phyloP scores from a whole-genome alignment of 106 monocot species.

The Apostasia ramifera region DNA sequence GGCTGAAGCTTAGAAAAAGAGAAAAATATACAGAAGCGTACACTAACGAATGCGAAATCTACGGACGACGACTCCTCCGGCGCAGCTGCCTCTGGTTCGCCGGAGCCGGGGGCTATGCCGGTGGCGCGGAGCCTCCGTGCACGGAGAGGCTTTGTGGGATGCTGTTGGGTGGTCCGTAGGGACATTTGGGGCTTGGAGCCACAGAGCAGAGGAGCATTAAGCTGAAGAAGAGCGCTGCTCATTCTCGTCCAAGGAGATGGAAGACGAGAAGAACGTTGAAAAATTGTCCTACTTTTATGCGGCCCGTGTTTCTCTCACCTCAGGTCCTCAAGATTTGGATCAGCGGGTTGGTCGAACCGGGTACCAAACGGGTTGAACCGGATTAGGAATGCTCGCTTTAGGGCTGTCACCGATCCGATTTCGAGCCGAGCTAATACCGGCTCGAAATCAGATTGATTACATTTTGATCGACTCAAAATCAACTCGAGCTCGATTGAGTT shows the following conservation, averaged over 20 bases:
- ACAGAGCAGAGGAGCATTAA: background rate
- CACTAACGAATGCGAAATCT: slow-evolving; percentile 76
- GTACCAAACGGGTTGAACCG: too few relatives aligned
- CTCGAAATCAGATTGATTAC: too few relatives aligned
- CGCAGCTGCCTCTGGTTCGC: slow-evolving; percentile 23
- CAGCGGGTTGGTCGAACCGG: too few relatives aligned
- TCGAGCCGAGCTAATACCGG: too few relatives aligned
- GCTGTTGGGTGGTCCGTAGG: too few relatives aligned
- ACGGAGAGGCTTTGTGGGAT: background rate
- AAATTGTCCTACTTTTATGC: background rate
- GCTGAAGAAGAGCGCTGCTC: background rate
- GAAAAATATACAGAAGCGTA: slow-evolving; percentile 19
- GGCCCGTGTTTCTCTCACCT: background rate
- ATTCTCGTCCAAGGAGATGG: background rate
- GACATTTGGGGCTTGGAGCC: too few relatives aligned
- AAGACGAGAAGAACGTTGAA: background rate
- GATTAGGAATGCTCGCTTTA: too few relatives aligned
- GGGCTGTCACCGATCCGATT: too few relatives aligned
- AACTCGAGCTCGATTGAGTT: too few relatives aligned
- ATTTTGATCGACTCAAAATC: too few relatives aligned
- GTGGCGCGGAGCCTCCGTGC: background rate
- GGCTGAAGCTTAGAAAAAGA: too few relatives aligned
- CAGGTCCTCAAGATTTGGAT: too few relatives aligned
- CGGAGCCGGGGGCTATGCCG: background rate
- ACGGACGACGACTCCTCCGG: slow-evolving; percentile 46